Evolutionary conservation across 2,329 filamentous ascomycete species (phyloP).

Genomic region (Alternaria panax): DNA sequence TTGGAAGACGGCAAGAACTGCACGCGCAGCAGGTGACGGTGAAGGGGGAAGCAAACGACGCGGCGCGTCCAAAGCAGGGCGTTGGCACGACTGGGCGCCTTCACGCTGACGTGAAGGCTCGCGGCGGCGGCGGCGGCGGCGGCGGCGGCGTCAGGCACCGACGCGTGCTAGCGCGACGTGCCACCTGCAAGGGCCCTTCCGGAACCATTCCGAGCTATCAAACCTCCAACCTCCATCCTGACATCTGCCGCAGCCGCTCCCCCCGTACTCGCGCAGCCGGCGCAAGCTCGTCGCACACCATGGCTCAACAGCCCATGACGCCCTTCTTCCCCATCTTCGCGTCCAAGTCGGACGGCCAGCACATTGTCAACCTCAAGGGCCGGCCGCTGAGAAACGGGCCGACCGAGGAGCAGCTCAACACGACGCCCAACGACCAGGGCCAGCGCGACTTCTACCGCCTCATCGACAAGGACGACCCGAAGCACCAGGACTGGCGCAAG

Average conservation of each 20-base stretch:
- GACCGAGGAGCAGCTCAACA: constrained; percentile 60
- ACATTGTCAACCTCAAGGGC: constrained; percentile 57
- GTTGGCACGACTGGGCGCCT: neutral
- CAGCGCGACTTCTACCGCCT: constrained; percentile 63
- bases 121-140: neutral
- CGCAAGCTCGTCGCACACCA: constrained; percentile 22
- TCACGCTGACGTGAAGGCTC: constrained; percentile 11
- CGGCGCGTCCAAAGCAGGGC: neutral
- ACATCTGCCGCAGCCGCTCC: neutral
- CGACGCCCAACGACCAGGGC: constrained; percentile 61
- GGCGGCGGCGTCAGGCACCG: too few species aligned
- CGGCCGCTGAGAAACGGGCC: constrained; percentile 62
- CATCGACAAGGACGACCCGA: constrained; percentile 59
- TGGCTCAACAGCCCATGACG: constrained; percentile 50
- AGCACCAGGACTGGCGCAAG: constrained; percentile 64
- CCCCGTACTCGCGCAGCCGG: constrained; percentile 7
- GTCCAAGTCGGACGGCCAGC: constrained; percentile 58
- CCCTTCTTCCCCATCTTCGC: constrained; percentile 58
- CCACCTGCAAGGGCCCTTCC: neutral
- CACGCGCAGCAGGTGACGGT: constrained; percentile 2
- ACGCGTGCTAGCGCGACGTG: constrained; percentile 14
- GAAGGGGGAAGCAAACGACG: constrained; percentile 6
- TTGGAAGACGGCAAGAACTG: neutral
- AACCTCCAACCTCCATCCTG: neutral
- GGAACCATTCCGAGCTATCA: constrained; percentile 1